Percentiles rank a stretch among this genome's conserved stretches.
Evolutionary conservation across 208 protist genomes (phyloP).

Genomic region (Leishmania amazonensis): DNA sequence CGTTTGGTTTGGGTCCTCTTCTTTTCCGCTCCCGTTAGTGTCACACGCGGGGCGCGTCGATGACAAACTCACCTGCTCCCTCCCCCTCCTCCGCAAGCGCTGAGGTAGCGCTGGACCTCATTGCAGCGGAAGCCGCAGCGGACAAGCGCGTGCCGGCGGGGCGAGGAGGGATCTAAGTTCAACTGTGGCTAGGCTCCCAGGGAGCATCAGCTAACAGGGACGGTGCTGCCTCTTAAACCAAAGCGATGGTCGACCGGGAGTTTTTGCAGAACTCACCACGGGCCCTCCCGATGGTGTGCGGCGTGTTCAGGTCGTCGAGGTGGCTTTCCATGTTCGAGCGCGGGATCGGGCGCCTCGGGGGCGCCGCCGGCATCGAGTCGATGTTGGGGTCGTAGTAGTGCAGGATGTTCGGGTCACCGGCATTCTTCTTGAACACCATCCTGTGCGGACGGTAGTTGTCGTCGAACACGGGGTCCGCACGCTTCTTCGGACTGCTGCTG

Average conservation of each 20-base stretch:
- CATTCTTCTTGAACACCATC: constrained; percentile 28
- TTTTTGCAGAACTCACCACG: constrained; percentile 22
- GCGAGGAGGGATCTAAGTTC: not conserved
- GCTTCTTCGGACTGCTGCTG: constrained; percentile 15
- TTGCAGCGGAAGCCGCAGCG: not conserved
- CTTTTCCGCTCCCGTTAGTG: not conserved
- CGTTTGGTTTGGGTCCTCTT: not conserved
- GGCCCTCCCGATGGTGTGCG: constrained; percentile 13
- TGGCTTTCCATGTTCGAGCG: constrained; percentile 47
- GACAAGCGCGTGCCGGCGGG: not conserved
- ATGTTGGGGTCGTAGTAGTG: constrained; percentile 70
- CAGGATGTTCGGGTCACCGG: constrained; percentile 36
- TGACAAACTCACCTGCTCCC: not conserved
- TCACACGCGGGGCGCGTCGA: not conserved
- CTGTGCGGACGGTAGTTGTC: constrained; percentile 17
- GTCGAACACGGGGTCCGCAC: constrained; percentile 17
- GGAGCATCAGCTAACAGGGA: not conserved
- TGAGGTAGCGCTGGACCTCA: not conserved
- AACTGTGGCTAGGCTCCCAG: not conserved
- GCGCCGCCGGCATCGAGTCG: constrained; percentile 32
- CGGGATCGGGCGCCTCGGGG: constrained; percentile 26
- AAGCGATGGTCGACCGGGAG: constrained; percentile 8
- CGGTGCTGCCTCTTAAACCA: constrained; percentile 5
- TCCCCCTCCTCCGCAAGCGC: not conserved
- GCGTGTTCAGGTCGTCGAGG: constrained; percentile 13